Conservation (phyloP, 176 grass and related monocot species). For the Carex pumila region DNA sequence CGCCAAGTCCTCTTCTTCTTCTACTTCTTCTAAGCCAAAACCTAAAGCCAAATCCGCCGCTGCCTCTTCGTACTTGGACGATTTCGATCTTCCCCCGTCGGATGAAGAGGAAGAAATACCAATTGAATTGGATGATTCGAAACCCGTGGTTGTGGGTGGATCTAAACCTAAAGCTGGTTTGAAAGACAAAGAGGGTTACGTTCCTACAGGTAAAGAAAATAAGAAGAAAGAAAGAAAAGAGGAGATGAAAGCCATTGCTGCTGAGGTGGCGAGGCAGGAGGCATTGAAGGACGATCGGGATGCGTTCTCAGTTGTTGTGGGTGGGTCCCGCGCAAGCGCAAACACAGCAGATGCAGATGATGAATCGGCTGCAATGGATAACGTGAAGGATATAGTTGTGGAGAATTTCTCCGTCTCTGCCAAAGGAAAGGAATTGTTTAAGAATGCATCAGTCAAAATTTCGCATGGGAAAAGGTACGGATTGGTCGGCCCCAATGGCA, state of each 20-base stretch:
- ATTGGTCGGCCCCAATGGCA: conserved; percentile 88
- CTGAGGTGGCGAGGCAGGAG: conserved; percentile 54
- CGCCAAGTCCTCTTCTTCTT: conserved; percentile 27
- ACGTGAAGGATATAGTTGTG: conserved; percentile 64
- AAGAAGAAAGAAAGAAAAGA: conserved; percentile 92
- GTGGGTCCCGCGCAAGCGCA: conserved; percentile 36
- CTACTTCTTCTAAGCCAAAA: conserved; percentile 22
- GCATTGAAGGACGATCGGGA: conserved; percentile 80
- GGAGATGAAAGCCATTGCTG: conserved; percentile 35
- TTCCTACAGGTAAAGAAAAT: conserved; percentile 45
- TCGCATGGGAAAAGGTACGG: conserved; percentile 79
- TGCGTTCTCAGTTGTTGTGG: conserved; percentile 85
- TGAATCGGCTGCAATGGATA: conserved; percentile 37
- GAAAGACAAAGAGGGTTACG: conserved; percentile 7
- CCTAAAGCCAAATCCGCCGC: conserved; percentile 40
- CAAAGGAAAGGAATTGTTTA: conserved; percentile 81
- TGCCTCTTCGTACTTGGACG: conserved; percentile 57
- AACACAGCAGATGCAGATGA: conserved; percentile 27
- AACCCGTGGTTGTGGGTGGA: neutral
- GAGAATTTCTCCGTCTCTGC: conserved; percentile 88
- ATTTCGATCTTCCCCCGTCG: conserved; percentile 74
- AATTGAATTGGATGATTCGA: conserved; percentile 18
- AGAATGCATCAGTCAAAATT: conserved; percentile 73
- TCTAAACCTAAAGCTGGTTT: neutral
- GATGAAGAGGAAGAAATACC: conserved; percentile 60